These are phyloP conservation scores for Penstemon newberryi DNA, from an alignment of 257 asterid genomes.

Conservation along the genomic window DNA sequence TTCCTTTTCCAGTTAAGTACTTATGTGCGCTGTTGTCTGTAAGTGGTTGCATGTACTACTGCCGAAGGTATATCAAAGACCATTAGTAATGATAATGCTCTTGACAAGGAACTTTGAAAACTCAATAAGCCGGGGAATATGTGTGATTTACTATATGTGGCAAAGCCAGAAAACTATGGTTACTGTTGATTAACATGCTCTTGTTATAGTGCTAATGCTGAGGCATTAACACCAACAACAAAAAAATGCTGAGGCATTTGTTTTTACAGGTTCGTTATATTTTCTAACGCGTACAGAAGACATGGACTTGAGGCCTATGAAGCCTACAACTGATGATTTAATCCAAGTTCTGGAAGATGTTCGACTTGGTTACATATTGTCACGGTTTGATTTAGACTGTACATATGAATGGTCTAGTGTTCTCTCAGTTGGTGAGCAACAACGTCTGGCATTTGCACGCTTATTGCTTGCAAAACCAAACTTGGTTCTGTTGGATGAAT, in stretches of 20 bases:
- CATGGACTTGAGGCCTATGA: constrained; percentile 33
- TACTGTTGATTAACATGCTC: constrained; percentile 15
- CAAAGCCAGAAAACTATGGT: constrained; percentile 10
- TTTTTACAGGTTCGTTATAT: constrained; percentile 52
- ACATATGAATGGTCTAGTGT: constrained; percentile 75
- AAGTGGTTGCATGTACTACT: neutral
- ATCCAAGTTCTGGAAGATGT: constrained; percentile 65
- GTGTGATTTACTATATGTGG: neutral
- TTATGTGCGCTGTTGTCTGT: neutral
- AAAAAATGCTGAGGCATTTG: constrained; percentile 2
- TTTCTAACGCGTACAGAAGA: constrained; percentile 36
- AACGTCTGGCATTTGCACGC: constrained; percentile 82
- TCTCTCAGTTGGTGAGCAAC: constrained; percentile 92
- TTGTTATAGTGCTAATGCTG: constrained; percentile 18
- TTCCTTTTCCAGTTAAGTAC: too few species aligned
- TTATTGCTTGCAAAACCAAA: constrained; percentile 68
- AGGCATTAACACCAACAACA: neutral
- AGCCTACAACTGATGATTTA: constrained; percentile 67
- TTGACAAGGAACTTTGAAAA: constrained; percentile 15
- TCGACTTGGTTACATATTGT: constrained; percentile 32
- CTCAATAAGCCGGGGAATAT: neutral
- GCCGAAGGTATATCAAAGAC: neutral
- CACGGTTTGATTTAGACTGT: constrained; percentile 65
- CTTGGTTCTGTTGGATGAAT: constrained; percentile 71
- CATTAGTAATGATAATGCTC: neutral